These are phyloP conservation scores for Avena eriantha DNA, from an alignment of 176 grass and related monocot species.

Conservation along the genomic window DNA sequence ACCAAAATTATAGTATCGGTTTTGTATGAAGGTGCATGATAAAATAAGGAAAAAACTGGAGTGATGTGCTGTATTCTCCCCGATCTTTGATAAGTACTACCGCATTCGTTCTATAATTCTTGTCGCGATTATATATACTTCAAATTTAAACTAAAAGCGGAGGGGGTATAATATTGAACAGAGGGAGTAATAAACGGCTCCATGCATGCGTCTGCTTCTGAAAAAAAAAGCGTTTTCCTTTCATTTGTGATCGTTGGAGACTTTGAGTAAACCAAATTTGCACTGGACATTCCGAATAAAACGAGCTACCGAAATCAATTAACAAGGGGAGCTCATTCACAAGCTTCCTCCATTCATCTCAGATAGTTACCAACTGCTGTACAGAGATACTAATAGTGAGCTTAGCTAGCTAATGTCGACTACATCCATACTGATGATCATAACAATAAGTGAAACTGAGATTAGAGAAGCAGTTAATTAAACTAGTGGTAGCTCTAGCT, in stretches of 20 bases:
- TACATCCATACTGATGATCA: neutral
- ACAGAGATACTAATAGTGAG: neutral
- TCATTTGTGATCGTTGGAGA: too few relatives aligned
- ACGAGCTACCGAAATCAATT: conserved; percentile 1
- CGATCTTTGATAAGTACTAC: neutral
- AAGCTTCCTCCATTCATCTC: neutral
- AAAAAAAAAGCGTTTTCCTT: too few relatives aligned
- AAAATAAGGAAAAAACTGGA: neutral
- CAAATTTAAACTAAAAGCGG: neutral
- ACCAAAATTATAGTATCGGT: neutral
- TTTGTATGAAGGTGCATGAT: neutral
- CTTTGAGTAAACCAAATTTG: neutral
- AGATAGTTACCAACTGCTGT: neutral
- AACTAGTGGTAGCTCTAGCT: neutral
- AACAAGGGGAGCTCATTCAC: neutral
- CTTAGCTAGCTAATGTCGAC: neutral
- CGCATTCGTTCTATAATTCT: too few relatives aligned
- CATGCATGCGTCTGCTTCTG: too few relatives aligned
- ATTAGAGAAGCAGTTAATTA: neutral
- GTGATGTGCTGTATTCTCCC: neutral
- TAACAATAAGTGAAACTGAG: neutral
- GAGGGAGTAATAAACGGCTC: too few relatives aligned
- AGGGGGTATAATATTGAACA: too few relatives aligned
- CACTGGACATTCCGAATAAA: neutral
- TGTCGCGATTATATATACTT: too few relatives aligned